Evolutionary conservation across 2,329 filamentous ascomycete genomes (phyloP).

Genomic region (Aspergillus melleus): DNA sequence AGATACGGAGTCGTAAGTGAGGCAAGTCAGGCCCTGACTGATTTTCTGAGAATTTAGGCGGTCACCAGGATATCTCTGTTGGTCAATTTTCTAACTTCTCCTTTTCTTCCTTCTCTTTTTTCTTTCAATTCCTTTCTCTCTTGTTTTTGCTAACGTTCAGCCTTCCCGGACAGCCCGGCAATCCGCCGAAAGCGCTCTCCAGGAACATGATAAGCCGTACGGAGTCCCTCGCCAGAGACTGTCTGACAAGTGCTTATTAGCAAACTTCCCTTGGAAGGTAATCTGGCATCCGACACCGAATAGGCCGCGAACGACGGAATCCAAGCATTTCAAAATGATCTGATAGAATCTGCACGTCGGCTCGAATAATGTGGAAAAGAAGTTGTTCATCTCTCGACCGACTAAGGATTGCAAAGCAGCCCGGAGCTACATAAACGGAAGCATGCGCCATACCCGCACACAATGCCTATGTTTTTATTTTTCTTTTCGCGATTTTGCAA

Average conservation of each 20-base stretch:
- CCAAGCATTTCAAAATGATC: neutral
- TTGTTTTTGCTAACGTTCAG: neutral
- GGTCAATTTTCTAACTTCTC: neutral
- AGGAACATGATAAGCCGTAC: neutral
- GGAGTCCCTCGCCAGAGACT: neutral
- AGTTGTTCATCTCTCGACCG: neutral
- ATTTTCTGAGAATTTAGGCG: neutral
- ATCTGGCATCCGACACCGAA: neutral
- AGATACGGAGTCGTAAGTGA: too few species aligned
- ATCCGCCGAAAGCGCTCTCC: neutral
- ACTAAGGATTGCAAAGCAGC: slow-evolving; percentile 2
- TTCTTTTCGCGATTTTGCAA: neutral
- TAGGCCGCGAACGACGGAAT: neutral
- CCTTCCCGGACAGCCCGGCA: neutral
- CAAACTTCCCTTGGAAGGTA: neutral
- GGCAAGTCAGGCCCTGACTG: neutral
- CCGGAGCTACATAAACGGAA: neutral
- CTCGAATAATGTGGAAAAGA: neutral
- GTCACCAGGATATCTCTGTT: neutral
- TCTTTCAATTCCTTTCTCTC: too few species aligned
- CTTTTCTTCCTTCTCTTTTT: too few species aligned
- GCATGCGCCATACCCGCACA: slow-evolving; percentile 1
- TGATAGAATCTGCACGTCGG: neutral
- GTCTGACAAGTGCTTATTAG: neutral
- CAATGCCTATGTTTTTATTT: neutral